A percentile compares a stretch with the other conserved stretches of the same genome.
Conservation (phyloP, 345 rosid genomes). For the Clarkia xantiana region DNA sequence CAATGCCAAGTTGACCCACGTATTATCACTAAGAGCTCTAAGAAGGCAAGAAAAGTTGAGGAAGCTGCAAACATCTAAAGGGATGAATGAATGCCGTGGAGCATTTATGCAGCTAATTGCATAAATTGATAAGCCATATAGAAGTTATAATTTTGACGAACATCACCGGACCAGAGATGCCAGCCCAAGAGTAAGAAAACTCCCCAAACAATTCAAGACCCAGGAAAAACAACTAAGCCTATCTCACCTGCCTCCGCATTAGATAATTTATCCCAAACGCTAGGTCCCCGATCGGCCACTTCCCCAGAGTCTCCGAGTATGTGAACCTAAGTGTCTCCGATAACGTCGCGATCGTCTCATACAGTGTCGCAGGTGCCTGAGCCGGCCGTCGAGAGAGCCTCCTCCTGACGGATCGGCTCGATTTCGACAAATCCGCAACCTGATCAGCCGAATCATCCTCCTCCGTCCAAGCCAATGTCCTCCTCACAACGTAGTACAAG, state of each 20-base stretch:
- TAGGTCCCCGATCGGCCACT: constrained; percentile 94
- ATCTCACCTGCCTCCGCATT: constrained; percentile 76
- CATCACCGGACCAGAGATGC: no score
- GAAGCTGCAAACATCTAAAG: no score
- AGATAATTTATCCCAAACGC: constrained; percentile 94
- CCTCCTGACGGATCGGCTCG: constrained; percentile 48
- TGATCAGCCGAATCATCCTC: constrained; percentile 21
- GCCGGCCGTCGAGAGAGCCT: constrained; percentile 62
- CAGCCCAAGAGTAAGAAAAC: no score
- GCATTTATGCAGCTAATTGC: no score
- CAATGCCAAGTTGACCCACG: no score
- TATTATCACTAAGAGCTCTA: no score
- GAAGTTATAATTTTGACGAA: no score
- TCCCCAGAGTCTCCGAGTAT: constrained; percentile 87
- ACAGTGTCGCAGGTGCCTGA: constrained; percentile 91
- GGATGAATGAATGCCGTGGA: no score
- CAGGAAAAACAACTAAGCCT: background rate
- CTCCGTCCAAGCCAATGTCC: constrained; percentile 33
- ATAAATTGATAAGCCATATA: no score
- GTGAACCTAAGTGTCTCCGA: constrained; percentile 85
- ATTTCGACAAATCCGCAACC: constrained; percentile 38
- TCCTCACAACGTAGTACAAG: constrained; percentile 40
- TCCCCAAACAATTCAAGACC: background rate
- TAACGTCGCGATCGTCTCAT: constrained; percentile 70
- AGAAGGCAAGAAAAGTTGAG: no score